phyloP scores from a whole-genome alignment of 2,329 filamentous ascomycete genomes.

The Sporothrix pallida region DNA sequence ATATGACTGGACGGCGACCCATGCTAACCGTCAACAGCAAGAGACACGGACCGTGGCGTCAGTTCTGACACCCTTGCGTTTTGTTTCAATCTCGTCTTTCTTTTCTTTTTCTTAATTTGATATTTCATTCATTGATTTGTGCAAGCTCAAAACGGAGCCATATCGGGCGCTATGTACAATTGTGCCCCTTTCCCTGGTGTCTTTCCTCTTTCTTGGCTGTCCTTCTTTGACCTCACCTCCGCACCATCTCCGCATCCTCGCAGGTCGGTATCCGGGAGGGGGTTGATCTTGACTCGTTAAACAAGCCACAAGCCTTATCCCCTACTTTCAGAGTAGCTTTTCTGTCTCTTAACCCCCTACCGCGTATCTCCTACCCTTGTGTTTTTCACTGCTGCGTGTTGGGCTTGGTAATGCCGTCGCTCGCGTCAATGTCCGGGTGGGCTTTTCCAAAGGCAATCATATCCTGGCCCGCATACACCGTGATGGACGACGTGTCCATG shows the following conservation, averaged over 20 bases:
- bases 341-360: not conserved
- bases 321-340: not conserved
- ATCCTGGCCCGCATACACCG: constrained; percentile 29
- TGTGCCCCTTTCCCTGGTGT: not conserved
- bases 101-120: not conserved
- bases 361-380: not conserved
- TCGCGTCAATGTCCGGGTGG: constrained; percentile 25
- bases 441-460: constrained; percentile 30
- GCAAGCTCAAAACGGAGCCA: constrained; percentile 6
- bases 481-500: constrained; percentile 26
- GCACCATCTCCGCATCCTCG: constrained; percentile 14
- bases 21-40: too few relatives aligned
- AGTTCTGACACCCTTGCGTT: not conserved
- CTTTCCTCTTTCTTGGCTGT: not conserved
- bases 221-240: not conserved
- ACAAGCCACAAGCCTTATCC: too few relatives aligned
- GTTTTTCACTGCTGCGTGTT: not conserved
- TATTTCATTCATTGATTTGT: not conserved
- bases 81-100: not conserved
- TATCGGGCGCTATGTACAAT: not conserved
- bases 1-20: too few relatives aligned
- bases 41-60: too few relatives aligned
- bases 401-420: constrained; percentile 20
- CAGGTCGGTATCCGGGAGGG: constrained; percentile 15
- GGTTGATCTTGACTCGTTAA: too few relatives aligned